A percentile compares a stretch with the other conserved stretches of the same genome.
Evolutionary conservation across 1,284 basidiomycete species (phyloP).

Genomic region (Naganishia albida): DNA sequence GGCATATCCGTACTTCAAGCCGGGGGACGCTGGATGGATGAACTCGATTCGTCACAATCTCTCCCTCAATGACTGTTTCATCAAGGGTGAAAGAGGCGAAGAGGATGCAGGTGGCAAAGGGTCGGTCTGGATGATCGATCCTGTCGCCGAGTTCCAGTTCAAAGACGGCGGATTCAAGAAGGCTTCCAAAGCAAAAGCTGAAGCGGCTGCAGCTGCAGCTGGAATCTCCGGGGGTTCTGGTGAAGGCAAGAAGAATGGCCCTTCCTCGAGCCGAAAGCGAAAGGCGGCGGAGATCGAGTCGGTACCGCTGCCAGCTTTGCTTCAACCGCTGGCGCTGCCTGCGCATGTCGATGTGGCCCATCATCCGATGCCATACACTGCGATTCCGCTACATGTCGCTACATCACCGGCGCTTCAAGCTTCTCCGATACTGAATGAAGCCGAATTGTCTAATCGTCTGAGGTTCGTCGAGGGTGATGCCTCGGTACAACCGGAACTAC

Average conservation of each 20-base stretch:
- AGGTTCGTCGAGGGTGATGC: constrained; percentile 8
- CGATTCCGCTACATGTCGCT: neutral
- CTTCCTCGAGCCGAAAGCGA: constrained; percentile 16
- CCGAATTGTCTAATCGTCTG: constrained; percentile 15
- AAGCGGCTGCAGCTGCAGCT: constrained; percentile 23
- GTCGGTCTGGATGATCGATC: constrained; percentile 54
- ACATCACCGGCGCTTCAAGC: constrained; percentile 22
- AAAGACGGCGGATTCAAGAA: constrained; percentile 41
- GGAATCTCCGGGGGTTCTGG: neutral
- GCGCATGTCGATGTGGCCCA: neutral
- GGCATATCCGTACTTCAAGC: constrained; percentile 89
- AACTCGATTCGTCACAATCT: constrained; percentile 89
- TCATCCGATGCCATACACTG: constrained; percentile 7
- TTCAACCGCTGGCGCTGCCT: constrained; percentile 16
- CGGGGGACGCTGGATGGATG: constrained; percentile 87
- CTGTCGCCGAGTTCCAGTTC: constrained; percentile 40
- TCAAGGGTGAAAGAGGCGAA: constrained; percentile 57
- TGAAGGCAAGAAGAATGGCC: constrained; percentile 18
- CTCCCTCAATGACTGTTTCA: constrained; percentile 79
- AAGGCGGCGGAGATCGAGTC: constrained; percentile 15
- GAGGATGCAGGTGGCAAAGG: constrained; percentile 52
- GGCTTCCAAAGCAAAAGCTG: constrained; percentile 28
- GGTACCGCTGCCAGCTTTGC: neutral
- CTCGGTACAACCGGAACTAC: neutral
- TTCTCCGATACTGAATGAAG: constrained; percentile 19